These are phyloP conservation scores for Dendrobium huoshanense DNA, from an alignment of 106 monocot species.

Conservation along the genomic window DNA sequence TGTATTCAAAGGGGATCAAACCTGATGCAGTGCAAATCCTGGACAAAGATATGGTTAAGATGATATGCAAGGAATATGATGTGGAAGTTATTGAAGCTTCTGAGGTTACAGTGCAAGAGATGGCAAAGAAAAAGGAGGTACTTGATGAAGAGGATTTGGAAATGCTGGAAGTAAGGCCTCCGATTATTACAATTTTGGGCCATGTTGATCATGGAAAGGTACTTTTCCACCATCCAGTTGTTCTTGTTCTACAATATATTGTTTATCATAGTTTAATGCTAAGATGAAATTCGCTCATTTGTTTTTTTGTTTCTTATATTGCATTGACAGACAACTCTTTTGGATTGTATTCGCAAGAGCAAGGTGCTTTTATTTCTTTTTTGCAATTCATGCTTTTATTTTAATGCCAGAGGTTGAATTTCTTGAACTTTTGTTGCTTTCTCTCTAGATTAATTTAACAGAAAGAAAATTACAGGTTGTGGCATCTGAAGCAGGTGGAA, in stretches of 20 bases:
- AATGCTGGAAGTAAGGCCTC: slow-evolving; percentile 68
- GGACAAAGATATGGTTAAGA: slow-evolving; percentile 89
- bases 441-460: slow-evolving; percentile 7
- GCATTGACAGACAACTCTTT: slow-evolving; percentile 74
- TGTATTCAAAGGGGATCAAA: slow-evolving; percentile 69
- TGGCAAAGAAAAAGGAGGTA: slow-evolving; percentile 93
- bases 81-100: slow-evolving; percentile 85
- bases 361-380: slow-evolving; percentile 43
- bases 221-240: not conserved
- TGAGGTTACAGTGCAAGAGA: slow-evolving; percentile 58
- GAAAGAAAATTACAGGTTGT: slow-evolving; percentile 49
- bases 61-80: slow-evolving; percentile 92
- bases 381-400: not conserved
- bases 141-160: slow-evolving; percentile 81
- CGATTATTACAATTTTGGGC: slow-evolving; percentile 97
- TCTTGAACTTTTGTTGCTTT: not conserved
- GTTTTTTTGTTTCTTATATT: slow-evolving; percentile 3
- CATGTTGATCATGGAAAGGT: slow-evolving; percentile 99
- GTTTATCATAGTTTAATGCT: not conserved
- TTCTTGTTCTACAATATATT: not conserved
- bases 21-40: slow-evolving; percentile 51
- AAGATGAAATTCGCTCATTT: not conserved
- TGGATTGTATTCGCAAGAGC: slow-evolving; percentile 97
- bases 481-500: slow-evolving; percentile 96
- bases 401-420: slow-evolving; percentile 3